Evolutionary conservation across 2,329 filamentous ascomycete genomes (phyloP), one percentile per base, ranked within the genome.

Genomic region (Uncinocarpus reesii): DNA sequence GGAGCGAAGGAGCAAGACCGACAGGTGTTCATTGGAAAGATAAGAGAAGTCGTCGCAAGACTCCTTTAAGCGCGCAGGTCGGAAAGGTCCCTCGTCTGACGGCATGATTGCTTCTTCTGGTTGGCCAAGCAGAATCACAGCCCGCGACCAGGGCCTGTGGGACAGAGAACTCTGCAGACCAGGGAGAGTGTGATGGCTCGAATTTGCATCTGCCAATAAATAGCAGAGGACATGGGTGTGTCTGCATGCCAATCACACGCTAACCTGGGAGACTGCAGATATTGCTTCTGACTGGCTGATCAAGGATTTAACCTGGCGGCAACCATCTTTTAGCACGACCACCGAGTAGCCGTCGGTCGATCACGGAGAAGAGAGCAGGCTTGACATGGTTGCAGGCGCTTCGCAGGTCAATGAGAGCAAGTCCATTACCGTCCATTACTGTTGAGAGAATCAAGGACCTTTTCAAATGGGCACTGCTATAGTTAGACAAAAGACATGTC

Each of bases 221-320:
- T 20, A 21, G 28, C 10, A 11, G 13, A 15, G 13, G 36, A 42
- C 45, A 41, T 11, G 45, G 45, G 29, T 28, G 2, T 46, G 5
- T 16, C 36, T 48, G 45, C 45, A 48, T 10, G 16, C 36, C 35
- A 16, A 48, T 48, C 45, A 48, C 45, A 48, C 45, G 20, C 36
- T 62, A 71, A 92, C 26, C 16, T 26, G 24, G 13, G 20, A 34
- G 41, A 38, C 43, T 46, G 43, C 43, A 38, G 43, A 16, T 7
- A 31, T 15, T 4, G 24, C 34, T 38, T 46, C 35, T 46, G 15
- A 37, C 32, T 46, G 34, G 43, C 32, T 29, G 15, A 13, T 28
- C 43, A 31, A 16, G 43, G 43, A 31, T 38, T 7, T 38, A 36
- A 15, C 34, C 43, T 28, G 24, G 43, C 43, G 43, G 43, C 43